These are phyloP conservation scores for Penicillium verhagenii DNA, from an alignment of 495 filamentous ascomycete genomes.

Conservation along the genomic window DNA sequence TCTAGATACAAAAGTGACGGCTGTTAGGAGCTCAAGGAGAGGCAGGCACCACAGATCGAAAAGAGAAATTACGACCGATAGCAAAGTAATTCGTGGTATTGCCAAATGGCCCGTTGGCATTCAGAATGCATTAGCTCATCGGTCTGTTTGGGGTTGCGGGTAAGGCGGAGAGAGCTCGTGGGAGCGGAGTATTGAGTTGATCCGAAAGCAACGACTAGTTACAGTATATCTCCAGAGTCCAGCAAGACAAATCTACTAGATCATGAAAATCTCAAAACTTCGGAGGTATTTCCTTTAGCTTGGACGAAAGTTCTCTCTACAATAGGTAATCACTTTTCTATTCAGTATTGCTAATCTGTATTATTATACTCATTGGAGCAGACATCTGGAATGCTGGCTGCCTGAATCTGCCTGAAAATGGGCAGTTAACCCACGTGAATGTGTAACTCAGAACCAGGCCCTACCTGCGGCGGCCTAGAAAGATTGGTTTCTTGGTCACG, in stretches of 20 bases:
- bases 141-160: slow-evolving; percentile 30
- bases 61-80: neutral
- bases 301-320: too few species aligned
- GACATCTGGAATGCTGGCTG: too few species aligned
- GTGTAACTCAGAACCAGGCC: too few species aligned
- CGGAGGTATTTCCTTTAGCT: neutral
- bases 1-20: slow-evolving; percentile 9
- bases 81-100: slow-evolving; percentile 5
- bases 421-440: too few species aligned
- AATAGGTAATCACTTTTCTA: too few species aligned
- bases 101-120: slow-evolving; percentile 9
- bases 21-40: neutral
- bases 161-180: slow-evolving; percentile 36
- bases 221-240: neutral
- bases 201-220: slow-evolving; percentile 8
- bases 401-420: too few species aligned
- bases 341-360: too few species aligned
- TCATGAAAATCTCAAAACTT: neutral
- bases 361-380: too few species aligned
- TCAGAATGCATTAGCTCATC: slow-evolving; percentile 30
- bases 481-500: too few species aligned
- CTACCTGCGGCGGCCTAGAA: too few species aligned
- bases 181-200: slow-evolving; percentile 28
- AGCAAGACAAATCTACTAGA: neutral
- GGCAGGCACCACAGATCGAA: neutral